Base-by-base conservation (phyloP, 2,329 filamentous ascomycete genomes). In the Septoria linicola region DNA sequence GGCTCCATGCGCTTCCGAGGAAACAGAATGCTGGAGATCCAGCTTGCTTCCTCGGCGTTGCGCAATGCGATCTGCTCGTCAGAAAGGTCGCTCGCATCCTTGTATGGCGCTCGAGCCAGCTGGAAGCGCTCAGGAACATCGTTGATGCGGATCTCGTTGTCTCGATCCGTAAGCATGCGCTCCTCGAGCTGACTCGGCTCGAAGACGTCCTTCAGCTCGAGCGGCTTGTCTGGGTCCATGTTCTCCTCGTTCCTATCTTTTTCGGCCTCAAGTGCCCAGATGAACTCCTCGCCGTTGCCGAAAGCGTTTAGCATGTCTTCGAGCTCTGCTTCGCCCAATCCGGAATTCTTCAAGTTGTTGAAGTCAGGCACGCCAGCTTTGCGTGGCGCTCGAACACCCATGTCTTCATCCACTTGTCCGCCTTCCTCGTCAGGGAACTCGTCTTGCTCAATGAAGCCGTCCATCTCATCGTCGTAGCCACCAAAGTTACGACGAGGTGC, bases 301-400 rank as follows among this genome's bases (percentile, higher is more conserved):
- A 99, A 99, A 31, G 96, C 96, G 50, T 86, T 87, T 62, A 93
- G 87, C 87, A 97, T 95, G 66, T 97, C 93, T 68, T 97, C 92
- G 30, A 97, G 79, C 3, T 91, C 88, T 63, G 91, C 89, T 69
- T 96, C 91, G 66, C 96, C 91, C 17, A 99, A 80, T 1, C 91
- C 90, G 35, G 65, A 67, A 20, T 68, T 60, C 47, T 68, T 63
- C 4, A 88, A 82, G 7, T 86, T 87, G 66, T 95, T 89, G 20
- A 91, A 81, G 23, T 82, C 80, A 35, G 82, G 79, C 57, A 82
- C 78, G 20, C 86, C 83, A 51, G 83, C 82, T 57, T 87, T 82
- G 49, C 84, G 82, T 0, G 91, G 89, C 32, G 89, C 82, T 49
- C 89, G 89, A 54, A 97, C 89, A 67, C 96, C 91, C 62, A 87